Evolutionary conservation across 345 rosid species (phyloP).

Genomic region (Turnera subulata): DNA sequence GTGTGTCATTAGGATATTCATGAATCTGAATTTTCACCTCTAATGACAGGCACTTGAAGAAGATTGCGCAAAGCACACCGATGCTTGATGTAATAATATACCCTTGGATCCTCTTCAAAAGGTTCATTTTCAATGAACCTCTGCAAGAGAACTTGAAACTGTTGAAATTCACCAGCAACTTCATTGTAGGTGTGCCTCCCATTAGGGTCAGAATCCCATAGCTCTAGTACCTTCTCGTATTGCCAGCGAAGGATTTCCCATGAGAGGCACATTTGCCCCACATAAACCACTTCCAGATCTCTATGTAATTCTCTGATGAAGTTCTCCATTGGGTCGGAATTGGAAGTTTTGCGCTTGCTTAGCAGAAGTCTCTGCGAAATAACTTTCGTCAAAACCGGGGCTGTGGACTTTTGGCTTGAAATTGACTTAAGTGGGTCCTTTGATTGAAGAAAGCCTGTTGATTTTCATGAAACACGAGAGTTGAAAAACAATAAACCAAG

Average conservation of each 20-base stretch:
- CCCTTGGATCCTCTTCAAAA: constrained; percentile 81
- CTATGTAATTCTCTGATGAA: constrained; percentile 56
- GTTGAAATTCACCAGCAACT: constrained; percentile 89
- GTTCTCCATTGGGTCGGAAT: constrained; percentile 50
- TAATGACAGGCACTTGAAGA: constrained; percentile 84
- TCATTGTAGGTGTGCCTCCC: constrained; percentile 56
- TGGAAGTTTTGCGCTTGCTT: constrained; percentile 44
- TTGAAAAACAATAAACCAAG: background rate
- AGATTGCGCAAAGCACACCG: constrained; percentile 71
- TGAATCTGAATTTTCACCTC: constrained; percentile 41
- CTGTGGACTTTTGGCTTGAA: constrained; percentile 33
- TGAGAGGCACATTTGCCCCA: constrained; percentile 94
- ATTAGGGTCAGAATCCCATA: constrained; percentile 69
- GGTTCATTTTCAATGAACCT: constrained; percentile 85
- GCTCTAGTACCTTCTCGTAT: constrained; percentile 64
- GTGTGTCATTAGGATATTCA: background rate
- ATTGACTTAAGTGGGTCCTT: constrained; percentile 54
- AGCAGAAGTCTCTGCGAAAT: constrained; percentile 43
- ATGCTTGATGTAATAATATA: constrained; percentile 60
- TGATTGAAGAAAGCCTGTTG: constrained; percentile 61
- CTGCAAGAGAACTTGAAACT: constrained; percentile 78
- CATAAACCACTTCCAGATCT: constrained; percentile 78
- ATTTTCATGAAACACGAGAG: constrained; percentile 15
- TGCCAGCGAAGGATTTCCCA: constrained; percentile 99
- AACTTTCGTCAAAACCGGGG: constrained; percentile 38